A percentile compares a stretch with the other conserved stretches of the same genome.
Conservation (phyloP, 129 eudicot species). For the Flaveria bidentis region DNA sequence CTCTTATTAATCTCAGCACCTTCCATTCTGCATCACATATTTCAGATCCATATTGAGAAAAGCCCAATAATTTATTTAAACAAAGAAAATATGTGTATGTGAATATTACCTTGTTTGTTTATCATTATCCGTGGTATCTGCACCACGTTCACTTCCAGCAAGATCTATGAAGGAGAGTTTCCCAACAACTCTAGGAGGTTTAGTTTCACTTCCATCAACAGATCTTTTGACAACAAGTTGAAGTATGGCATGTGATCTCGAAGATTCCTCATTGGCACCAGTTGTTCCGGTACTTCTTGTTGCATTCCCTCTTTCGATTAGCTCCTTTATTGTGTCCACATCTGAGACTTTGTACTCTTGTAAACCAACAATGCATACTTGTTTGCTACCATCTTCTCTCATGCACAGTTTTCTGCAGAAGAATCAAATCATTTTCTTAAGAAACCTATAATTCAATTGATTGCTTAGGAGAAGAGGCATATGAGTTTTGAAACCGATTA, state of each 20-base stretch:
- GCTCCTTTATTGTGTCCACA: slow-evolving; percentile 88
- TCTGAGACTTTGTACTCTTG: slow-evolving; percentile 89
- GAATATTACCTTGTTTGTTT: slow-evolving; percentile 77
- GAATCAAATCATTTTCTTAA: slow-evolving; percentile 17
- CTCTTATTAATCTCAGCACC: slow-evolving; percentile 99
- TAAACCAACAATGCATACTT: slow-evolving; percentile 96
- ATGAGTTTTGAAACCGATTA: neutral
- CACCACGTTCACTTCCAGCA: slow-evolving; percentile 99
- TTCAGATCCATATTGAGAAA: slow-evolving; percentile 13
- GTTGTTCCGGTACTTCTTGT: slow-evolving; percentile 98
- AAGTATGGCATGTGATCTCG: slow-evolving; percentile 98
- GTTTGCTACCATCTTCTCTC: slow-evolving; percentile 97
- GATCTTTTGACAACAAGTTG: slow-evolving; percentile 82
- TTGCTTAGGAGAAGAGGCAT: neutral
- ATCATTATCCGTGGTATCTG: slow-evolving; percentile 97
- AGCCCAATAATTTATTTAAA: neutral
- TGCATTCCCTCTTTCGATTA: slow-evolving; percentile 89
- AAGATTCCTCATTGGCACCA: slow-evolving; percentile 99
- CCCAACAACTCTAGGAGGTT: slow-evolving; percentile 91
- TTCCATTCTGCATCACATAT: slow-evolving; percentile 71
- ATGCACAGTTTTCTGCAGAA: slow-evolving; percentile 79
- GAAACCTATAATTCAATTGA: neutral
- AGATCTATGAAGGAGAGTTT: slow-evolving; percentile 97
- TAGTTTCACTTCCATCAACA: slow-evolving; percentile 79
- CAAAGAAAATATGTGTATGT: too few relatives aligned